A percentile compares a stretch with the other conserved stretches of the same genome.
Conservation (phyloP, 495 filamentous ascomycete genomes). For the Podospora comata region DNA sequence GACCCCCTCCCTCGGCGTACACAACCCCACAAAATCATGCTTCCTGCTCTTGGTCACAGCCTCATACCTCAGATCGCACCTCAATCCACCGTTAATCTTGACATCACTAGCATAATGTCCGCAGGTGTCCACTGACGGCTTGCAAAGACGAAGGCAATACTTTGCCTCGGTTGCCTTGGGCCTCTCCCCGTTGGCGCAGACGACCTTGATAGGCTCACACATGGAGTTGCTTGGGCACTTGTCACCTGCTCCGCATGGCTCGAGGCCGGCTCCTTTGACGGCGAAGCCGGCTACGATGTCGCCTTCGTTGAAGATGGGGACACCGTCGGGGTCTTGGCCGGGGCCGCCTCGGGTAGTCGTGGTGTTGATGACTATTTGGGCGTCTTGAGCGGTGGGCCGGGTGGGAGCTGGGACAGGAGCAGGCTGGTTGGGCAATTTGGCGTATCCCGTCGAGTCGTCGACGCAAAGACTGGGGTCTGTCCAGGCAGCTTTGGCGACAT, state of each 20-base stretch:
- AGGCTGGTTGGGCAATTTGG: neutral
- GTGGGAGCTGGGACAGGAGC: neutral
- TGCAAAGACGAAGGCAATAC: neutral
- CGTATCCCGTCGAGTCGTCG: slow-evolving; percentile 5
- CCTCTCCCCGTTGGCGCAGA: neutral
- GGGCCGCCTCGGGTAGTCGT: neutral
- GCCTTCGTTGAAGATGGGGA: slow-evolving; percentile 6
- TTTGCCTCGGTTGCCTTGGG: neutral
- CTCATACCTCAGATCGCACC: too few relatives aligned
- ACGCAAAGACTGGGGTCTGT: slow-evolving; percentile 7
- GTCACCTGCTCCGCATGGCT: neutral
- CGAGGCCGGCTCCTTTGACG: neutral
- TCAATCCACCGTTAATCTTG: too few relatives aligned
- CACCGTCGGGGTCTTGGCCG: neutral
- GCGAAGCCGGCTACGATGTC: neutral
- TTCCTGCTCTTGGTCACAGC: too few relatives aligned
- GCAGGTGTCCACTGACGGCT: neutral
- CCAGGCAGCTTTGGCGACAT: slow-evolving; percentile 34
- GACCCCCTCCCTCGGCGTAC: too few relatives aligned
- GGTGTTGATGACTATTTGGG: neutral
- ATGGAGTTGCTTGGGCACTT: neutral
- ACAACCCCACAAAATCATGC: too few relatives aligned
- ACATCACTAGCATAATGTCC: too few relatives aligned
- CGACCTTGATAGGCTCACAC: neutral
- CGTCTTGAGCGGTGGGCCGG: neutral